These are phyloP conservation scores for Knufia petricola DNA, from an alignment of 2,329 filamentous ascomycete species.

Conservation along the genomic window DNA sequence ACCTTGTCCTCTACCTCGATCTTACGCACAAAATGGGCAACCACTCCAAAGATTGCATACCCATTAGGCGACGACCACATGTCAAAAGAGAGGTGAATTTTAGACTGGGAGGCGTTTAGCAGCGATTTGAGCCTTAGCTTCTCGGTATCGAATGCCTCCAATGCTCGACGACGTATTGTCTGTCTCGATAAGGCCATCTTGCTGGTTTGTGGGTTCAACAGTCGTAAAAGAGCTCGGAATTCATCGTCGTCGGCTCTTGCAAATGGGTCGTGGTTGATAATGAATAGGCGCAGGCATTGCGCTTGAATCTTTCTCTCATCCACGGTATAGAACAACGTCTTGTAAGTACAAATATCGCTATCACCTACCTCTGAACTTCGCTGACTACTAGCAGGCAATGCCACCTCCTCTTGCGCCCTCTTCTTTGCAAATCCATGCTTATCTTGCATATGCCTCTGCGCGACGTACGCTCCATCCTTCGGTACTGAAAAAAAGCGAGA, in stretches of 20 bases:
- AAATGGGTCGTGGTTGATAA: background rate
- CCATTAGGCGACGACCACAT: background rate
- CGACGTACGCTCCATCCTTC: background rate
- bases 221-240: background rate
- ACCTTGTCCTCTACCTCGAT: background rate
- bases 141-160: background rate
- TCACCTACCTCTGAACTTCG: background rate
- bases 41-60: background rate
- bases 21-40: background rate
- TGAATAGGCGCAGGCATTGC: background rate
- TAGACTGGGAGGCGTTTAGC: background rate
- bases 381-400: background rate
- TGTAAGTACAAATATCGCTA: background rate
- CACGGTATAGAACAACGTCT: background rate
- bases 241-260: background rate
- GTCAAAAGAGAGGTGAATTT: background rate
- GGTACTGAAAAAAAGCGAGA: background rate
- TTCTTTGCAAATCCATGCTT: background rate
- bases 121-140: background rate
- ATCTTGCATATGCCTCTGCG: background rate
- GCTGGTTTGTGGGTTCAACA: background rate
- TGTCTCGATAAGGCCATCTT: background rate
- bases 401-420: background rate
- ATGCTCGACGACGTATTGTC: background rate
- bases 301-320: slow-evolving; percentile 1